These are phyloP conservation scores for Epichloe sibirici DNA, from an alignment of 2,329 filamentous ascomycete genomes.

Conservation along the genomic window DNA sequence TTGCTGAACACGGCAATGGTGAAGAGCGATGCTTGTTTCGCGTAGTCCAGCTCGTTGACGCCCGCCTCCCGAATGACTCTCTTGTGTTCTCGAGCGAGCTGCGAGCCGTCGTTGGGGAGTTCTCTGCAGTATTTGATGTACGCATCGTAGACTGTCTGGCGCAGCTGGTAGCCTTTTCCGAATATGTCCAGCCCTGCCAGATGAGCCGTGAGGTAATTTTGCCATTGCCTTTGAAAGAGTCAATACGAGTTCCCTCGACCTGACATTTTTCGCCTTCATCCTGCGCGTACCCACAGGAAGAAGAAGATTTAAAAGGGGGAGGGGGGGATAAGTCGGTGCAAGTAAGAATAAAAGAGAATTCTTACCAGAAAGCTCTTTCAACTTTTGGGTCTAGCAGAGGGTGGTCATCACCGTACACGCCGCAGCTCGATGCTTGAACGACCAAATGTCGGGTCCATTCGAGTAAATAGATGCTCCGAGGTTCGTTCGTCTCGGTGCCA, in stretches of 20 bases:
- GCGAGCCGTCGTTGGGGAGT: background rate
- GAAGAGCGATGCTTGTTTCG: background rate
- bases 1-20: background rate
- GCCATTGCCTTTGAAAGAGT: background rate
- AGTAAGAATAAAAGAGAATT: background rate
- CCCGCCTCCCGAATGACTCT: background rate
- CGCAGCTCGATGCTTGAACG: background rate
- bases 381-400: background rate
- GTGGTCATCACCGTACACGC: background rate
- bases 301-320: too few relatives aligned
- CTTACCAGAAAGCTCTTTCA: background rate
- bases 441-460: background rate
- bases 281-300: too few relatives aligned
- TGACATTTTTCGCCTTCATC: too few relatives aligned
- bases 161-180: background rate
- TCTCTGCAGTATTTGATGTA: background rate
- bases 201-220: background rate
- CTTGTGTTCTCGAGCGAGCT: background rate
- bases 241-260: background rate
- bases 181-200: background rate
- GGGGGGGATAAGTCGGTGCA: background rate
- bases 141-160: background rate
- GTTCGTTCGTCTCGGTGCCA: too few relatives aligned
- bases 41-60: background rate
- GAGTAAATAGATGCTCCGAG: background rate